Percentiles rank a stretch among this genome's conserved stretches.
These are phyloP conservation scores for Daldinia eschscholtzii DNA, from an alignment of 2,329 filamentous ascomycete genomes.

Conservation along the genomic window DNA sequence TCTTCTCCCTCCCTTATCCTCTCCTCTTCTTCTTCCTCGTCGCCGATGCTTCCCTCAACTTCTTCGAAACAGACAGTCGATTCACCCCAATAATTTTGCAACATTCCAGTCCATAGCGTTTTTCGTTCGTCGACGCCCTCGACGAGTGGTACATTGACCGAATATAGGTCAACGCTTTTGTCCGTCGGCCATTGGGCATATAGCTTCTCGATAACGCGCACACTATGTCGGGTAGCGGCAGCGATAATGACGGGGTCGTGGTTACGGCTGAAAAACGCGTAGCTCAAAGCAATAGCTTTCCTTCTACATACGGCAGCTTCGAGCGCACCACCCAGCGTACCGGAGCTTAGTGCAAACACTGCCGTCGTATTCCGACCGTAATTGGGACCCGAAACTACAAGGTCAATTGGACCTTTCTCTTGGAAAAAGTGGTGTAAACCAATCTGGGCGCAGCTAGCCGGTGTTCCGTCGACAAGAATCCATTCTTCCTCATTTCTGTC, in stretches of 20 bases:
- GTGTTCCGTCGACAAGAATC: slow-evolving; percentile 84
- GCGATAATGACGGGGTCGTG: slow-evolving; percentile 86
- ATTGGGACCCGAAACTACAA: slow-evolving; percentile 85
- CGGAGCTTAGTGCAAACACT: slow-evolving; percentile 81
- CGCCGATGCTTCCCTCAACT: slow-evolving; percentile 73
- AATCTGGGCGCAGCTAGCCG: slow-evolving; percentile 85
- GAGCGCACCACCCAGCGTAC: slow-evolving; percentile 81
- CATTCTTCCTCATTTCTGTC: slow-evolving; percentile 76
- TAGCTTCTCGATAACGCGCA: slow-evolving; percentile 83
- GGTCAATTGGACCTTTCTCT: slow-evolving; percentile 77
- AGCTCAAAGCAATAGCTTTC: slow-evolving; percentile 84
- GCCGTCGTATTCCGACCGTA: slow-evolving; percentile 87
- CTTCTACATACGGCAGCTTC: slow-evolving; percentile 79
- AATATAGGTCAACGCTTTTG: slow-evolving; percentile 82
- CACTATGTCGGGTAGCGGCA: slow-evolving; percentile 79
- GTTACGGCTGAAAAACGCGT: slow-evolving; percentile 87
- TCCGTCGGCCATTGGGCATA: slow-evolving; percentile 78
- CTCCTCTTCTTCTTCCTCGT: slow-evolving; percentile 78
- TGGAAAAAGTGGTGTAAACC: slow-evolving; percentile 84
- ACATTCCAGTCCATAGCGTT: slow-evolving; percentile 84
- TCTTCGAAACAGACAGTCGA: slow-evolving; percentile 88
- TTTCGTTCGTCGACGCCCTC: slow-evolving; percentile 78
- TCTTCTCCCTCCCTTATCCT: slow-evolving; percentile 74
- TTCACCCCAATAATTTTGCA: slow-evolving; percentile 91
- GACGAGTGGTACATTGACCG: slow-evolving; percentile 88